phyloP scores from a whole-genome alignment of 192 early-diverging fungal genomes.

The Coemansia sp. region DNA sequence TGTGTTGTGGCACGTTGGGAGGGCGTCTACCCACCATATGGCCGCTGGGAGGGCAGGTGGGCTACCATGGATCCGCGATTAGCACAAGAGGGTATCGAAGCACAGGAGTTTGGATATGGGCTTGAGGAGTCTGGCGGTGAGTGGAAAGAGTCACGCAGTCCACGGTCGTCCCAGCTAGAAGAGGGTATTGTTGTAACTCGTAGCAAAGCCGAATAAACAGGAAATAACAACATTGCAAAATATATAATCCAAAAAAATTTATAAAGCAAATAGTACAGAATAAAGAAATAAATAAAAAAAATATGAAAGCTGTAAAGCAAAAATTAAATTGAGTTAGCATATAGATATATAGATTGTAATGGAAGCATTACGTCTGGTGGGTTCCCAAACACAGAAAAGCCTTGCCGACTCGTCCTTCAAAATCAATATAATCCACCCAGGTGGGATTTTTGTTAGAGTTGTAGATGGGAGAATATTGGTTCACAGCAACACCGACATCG shows the following conservation, averaged over 20 bases:
- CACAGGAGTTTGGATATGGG: no score
- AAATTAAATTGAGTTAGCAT: neutral
- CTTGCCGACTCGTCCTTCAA: neutral
- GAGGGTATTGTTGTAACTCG: neutral
- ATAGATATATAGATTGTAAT: neutral
- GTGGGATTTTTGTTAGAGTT: neutral
- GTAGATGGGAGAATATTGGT: neutral
- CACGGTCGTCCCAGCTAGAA: neutral
- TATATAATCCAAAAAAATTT: neutral
- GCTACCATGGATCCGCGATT: slow-evolving; percentile 3
- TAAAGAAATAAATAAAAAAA: no score
- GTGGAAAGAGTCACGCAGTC: neutral
- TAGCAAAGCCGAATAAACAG: neutral
- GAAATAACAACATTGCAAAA: no score
- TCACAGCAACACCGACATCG: neutral
- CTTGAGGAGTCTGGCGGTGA: neutral
- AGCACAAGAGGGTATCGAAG: no score
- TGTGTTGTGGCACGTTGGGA: slow-evolving; percentile 65
- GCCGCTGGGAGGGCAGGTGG: slow-evolving; percentile 39
- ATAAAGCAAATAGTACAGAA: no score
- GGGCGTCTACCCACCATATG: slow-evolving; percentile 56
- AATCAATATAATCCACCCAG: neutral
- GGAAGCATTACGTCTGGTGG: neutral
- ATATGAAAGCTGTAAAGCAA: no score
- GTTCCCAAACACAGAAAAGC: neutral